phyloP scores from a whole-genome alignment of 2,329 filamentous ascomycete species.

The Xylaria digitata region DNA sequence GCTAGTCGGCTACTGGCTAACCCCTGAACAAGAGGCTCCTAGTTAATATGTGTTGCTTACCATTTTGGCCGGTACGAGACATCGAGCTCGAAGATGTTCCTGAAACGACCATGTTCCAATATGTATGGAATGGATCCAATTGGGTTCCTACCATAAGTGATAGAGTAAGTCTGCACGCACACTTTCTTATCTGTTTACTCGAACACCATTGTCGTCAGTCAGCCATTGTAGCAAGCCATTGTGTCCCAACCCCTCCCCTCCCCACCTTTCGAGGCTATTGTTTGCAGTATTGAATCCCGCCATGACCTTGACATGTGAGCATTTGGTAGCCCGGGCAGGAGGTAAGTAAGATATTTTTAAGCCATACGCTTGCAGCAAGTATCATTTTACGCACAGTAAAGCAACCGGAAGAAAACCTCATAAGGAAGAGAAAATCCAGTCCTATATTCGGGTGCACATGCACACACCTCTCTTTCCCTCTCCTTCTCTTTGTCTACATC shows the following conservation, averaged over 20 bases:
- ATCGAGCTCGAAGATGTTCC: constrained; percentile 58
- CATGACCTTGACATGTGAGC: not conserved
- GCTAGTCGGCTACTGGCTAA: not conserved
- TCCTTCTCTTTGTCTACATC: not conserved
- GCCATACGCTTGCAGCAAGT: not conserved
- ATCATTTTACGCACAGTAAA: too few species aligned
- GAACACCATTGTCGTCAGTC: not conserved
- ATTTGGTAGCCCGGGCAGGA: too few species aligned
- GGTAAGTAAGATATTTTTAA: not conserved
- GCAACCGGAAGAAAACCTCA: too few species aligned
- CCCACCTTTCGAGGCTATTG: not conserved
- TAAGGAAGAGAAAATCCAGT: too few species aligned
- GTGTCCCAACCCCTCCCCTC: not conserved
- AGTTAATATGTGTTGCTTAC: constrained; percentile 61
- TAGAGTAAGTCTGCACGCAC: constrained; percentile 41
- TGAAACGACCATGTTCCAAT: constrained; percentile 41
- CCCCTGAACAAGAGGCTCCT: not conserved
- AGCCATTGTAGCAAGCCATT: constrained; percentile 2
- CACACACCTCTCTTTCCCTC: not conserved
- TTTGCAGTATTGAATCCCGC: not conserved
- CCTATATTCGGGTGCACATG: too few species aligned
- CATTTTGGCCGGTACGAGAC: constrained; percentile 63
- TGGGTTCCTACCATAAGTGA: constrained; percentile 43
- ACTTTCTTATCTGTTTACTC: constrained; percentile 26
- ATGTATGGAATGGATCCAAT: constrained; percentile 47